A percentile compares a stretch with the other conserved stretches of the same genome.
phyloP scores from a whole-genome alignment of 768 basidiomycete species.

The Boletus vermiculosoides region DNA sequence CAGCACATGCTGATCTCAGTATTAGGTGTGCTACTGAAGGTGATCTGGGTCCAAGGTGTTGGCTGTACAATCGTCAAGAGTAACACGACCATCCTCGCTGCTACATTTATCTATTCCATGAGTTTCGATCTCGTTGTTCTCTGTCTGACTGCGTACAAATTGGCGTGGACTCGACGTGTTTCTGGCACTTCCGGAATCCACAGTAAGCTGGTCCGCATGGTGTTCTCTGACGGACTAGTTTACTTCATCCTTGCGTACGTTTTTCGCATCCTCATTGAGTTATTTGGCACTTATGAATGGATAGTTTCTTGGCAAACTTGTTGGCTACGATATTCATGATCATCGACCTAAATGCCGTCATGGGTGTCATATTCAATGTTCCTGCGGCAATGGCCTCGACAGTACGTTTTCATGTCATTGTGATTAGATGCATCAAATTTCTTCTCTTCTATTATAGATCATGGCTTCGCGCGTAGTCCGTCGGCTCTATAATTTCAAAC shows the following conservation, averaged over 20 bases:
- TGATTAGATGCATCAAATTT: neutral
- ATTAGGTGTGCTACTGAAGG: constrained; percentile 58
- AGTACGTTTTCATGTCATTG: constrained; percentile 30
- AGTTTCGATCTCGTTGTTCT: constrained; percentile 66
- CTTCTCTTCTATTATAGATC: constrained; percentile 37
- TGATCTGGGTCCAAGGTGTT: constrained; percentile 46
- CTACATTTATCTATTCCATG: constrained; percentile 78
- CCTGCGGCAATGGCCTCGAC: constrained; percentile 58
- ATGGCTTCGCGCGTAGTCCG: constrained; percentile 61
- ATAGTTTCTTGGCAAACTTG: constrained; percentile 41
- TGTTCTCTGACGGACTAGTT: constrained; percentile 70
- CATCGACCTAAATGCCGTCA: constrained; percentile 60
- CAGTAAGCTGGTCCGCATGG: constrained; percentile 56
- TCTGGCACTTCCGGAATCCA: constrained; percentile 25
- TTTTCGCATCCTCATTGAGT: neutral
- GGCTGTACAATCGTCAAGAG: constrained; percentile 59
- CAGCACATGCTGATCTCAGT: neutral
- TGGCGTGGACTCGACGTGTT: constrained; percentile 33
- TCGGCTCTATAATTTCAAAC: constrained; percentile 50
- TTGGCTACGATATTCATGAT: constrained; percentile 61
- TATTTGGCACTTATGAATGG: constrained; percentile 27
- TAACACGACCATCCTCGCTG: constrained; percentile 61
- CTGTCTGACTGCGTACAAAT: constrained; percentile 57
- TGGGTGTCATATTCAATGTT: constrained; percentile 66
- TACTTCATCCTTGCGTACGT: constrained; percentile 75